phyloP scores from a whole-genome alignment of 202 grass and related monocot genomes.

The Panicum virgatum region DNA sequence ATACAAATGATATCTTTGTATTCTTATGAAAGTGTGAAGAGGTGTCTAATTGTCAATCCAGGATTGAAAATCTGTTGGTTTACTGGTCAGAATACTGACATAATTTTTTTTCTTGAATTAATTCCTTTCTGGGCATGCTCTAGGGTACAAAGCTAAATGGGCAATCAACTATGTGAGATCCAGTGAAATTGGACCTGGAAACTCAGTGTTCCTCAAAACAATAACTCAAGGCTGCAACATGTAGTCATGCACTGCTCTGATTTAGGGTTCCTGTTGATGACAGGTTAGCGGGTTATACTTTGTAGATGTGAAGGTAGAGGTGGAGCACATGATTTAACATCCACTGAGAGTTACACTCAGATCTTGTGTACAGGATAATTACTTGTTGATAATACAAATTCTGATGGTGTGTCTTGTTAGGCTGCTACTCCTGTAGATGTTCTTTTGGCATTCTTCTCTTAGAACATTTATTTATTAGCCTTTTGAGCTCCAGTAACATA shows the following conservation, averaged over 20 bases:
- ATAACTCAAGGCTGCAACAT: not conserved
- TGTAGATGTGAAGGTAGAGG: not conserved
- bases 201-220: not conserved
- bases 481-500: constrained; percentile 23
- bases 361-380: not conserved
- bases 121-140: not conserved
- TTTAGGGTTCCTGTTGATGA: not conserved
- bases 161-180: not conserved
- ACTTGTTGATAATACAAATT: not conserved
- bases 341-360: not conserved
- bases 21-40: not conserved
- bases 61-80: not conserved
- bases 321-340: not conserved
- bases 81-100: constrained; percentile 1
- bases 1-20: not conserved
- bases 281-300: not conserved
- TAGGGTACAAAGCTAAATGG: not conserved
- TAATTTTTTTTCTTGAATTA: not conserved
- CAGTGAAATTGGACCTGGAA: not conserved
- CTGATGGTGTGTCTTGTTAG: not conserved
- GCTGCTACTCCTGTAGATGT: constrained; percentile 9
- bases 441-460: not conserved
- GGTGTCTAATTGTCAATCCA: not conserved
- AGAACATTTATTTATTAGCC: constrained; percentile 11
- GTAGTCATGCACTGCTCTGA: not conserved